phyloP scores from a whole-genome alignment of 768 basidiomycete genomes.

The Amanita rubescens region DNA sequence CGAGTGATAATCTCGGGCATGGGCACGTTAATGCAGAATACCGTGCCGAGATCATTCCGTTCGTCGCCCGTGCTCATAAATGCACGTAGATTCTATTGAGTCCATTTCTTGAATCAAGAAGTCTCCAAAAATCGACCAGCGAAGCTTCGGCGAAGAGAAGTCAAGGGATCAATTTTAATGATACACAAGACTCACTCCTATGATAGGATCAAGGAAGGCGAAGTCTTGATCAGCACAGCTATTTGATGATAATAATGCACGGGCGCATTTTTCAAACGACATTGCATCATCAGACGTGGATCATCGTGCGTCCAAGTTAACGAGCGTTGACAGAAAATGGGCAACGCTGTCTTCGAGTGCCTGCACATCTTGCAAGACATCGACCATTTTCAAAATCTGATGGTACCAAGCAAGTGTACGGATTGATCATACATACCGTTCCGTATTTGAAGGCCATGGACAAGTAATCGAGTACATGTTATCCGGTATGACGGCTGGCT shows the following conservation, averaged over 20 bases:
- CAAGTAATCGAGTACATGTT: conserved; percentile 55
- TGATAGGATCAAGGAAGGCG: conserved; percentile 68
- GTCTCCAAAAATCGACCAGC: conserved; percentile 66
- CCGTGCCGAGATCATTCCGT: conserved; percentile 50
- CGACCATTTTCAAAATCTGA: conserved; percentile 39
- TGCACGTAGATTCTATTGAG: conserved; percentile 54
- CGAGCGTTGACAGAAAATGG: conserved; percentile 55
- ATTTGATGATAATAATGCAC: conserved; percentile 54
- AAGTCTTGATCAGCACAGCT: conserved; percentile 58
- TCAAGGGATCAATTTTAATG: conserved; percentile 10
- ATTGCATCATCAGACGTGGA: conserved; percentile 52
- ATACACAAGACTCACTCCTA: conserved; percentile 46
- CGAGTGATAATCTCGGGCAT: conserved; percentile 51
- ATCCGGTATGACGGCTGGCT: conserved; percentile 61
- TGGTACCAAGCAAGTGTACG: too few relatives aligned
- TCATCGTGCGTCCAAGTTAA: conserved; percentile 59
- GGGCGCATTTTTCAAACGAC: conserved; percentile 60
- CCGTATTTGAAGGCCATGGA: conserved; percentile 79
- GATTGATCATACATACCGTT: conserved; percentile 56
- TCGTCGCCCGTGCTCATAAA: conserved; percentile 48
- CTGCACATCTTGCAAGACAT: conserved; percentile 50
- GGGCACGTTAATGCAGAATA: conserved; percentile 63
- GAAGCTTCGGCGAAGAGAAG: conserved; percentile 37
- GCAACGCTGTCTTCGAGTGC: conserved; percentile 56
- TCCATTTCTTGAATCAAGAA: conserved; percentile 62